Conservation (phyloP, 169 alveolate species). For the Cyclospora cayetanensis region DNA sequence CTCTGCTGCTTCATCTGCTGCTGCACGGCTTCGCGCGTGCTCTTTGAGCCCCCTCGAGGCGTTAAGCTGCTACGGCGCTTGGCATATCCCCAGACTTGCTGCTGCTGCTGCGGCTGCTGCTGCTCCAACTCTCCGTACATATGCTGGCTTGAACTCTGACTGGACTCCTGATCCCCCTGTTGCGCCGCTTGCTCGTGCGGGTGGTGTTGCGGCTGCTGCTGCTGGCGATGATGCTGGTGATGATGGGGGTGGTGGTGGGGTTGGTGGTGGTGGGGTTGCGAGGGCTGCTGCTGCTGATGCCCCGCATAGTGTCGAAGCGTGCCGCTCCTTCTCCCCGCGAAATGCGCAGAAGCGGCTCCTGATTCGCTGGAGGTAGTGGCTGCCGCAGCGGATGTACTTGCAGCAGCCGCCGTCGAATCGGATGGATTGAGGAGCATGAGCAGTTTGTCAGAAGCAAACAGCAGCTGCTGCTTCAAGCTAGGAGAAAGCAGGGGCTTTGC, state of each 20-base stretch:
- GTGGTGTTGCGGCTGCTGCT: neutral
- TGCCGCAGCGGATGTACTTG: neutral
- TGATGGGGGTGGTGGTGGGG: neutral
- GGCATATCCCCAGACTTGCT: too few species aligned
- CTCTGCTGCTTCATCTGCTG: constrained; percentile 56
- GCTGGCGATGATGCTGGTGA: neutral
- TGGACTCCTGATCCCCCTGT: too few species aligned
- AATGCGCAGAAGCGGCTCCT: too few species aligned
- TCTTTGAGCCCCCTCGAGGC: neutral
- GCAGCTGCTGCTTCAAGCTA: constrained; percentile 22
- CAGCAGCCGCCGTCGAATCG: neutral
- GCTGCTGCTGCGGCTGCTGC: too few species aligned
- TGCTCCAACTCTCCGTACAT: too few species aligned
- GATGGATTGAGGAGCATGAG: neutral
- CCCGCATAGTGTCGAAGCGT: neutral
- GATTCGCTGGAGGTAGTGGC: too few species aligned
- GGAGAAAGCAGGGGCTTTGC: neutral
- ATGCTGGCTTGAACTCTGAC: too few species aligned
- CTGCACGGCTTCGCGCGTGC: constrained; percentile 7
- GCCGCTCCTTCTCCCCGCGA: too few species aligned
- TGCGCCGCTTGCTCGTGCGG: too few species aligned
- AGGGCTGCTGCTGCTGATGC: constrained; percentile 10
- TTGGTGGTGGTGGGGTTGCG: neutral
- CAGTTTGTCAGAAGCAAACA: constrained; percentile 10
- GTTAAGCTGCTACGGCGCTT: neutral